Evolutionary conservation across 169 alveolate species (phyloP).

Genomic region (Eimeria praecox): DNA sequence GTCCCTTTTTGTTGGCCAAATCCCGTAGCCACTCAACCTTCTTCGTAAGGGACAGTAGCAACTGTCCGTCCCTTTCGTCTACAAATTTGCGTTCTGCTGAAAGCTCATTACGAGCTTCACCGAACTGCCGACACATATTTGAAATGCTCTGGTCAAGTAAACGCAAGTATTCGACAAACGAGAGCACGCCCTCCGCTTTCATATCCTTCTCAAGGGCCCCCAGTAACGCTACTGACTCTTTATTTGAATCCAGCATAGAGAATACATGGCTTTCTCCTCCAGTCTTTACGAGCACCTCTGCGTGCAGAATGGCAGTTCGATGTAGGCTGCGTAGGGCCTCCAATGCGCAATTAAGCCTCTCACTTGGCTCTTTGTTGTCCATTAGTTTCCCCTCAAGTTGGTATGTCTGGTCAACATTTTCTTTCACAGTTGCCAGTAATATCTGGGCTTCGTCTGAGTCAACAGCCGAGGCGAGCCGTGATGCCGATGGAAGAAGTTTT

Average conservation of each 20-base stretch:
- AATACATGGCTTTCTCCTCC: constrained; percentile 4
- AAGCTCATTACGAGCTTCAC: not conserved
- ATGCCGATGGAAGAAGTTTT: not conserved
- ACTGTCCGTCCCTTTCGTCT: not conserved
- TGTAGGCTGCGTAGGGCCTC: constrained; percentile 43
- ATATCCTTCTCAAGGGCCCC: not conserved
- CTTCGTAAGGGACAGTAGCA: not conserved
- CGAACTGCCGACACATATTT: constrained; percentile 1
- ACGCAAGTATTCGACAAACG: constrained; percentile 4
- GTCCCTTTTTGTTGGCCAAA: not conserved
- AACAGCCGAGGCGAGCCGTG: constrained; percentile 40
- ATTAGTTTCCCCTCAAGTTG: not conserved
- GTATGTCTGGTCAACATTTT: not conserved
- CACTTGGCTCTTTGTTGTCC: not conserved
- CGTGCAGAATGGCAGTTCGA: not conserved
- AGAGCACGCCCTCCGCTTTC: not conserved
- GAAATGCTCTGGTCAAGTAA: not conserved
- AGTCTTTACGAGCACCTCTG: constrained; percentile 18
- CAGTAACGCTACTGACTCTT: not conserved
- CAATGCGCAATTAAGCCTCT: not conserved
- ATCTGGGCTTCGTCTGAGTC: constrained; percentile 21
- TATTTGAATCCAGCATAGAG: not conserved
- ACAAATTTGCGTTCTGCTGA: not conserved
- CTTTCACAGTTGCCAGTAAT: not conserved
- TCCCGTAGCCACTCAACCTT: constrained; percentile 23